Evolutionary conservation across 176 grass and related monocot genomes (phyloP), one percentile per base, ranked within the genome.

Genomic region (Aegilops bicornis): DNA sequence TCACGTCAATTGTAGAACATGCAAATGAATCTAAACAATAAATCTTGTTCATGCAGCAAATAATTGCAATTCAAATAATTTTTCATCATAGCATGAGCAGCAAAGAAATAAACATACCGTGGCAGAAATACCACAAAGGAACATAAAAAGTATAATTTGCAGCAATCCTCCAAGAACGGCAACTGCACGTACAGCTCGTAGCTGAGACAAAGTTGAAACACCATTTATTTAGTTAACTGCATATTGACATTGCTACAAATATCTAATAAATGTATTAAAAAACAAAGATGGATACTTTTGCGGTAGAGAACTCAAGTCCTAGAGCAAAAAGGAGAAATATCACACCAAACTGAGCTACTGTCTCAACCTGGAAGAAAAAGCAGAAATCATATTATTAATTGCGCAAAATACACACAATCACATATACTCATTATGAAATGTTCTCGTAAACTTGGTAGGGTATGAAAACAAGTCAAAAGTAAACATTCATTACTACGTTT

Each of bases 291-390:
- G 52, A 82, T 93, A 97, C 97, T 84, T 99, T 99, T 83, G 92
- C 88, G 35, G 94, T 85, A 37, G 97, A 99, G 79, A 99, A 99
- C 87, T 99, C 97, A 39, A 99, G 92, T 71, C 97, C 97, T 72
- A 99, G 91, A 39, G 94, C 97, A 88, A 99, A 99, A 61, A 99
- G 89, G 35, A 99, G 97, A 91, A 99, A 99, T 77, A 99, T 99
- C 64, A 99, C 97, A 80, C 97, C 97, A 97, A 99, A 99, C 78
- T 99, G 97, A 11, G 97, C 97, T 58, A 99, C 97, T 40, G 97
- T 99, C 92, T 99, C 97, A 78, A 99, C 97, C 97, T 99, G 87
- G 72, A 90, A 47, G 17, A 20, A 64, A 82, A 86, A 82, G 31
- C 9, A 40, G 62, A 88, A 20, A n/a, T 40, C 64, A 37, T 56